These are phyloP conservation scores for Chalciporus piperatus DNA, from an alignment of 768 basidiomycete genomes.

Conservation along the genomic window DNA sequence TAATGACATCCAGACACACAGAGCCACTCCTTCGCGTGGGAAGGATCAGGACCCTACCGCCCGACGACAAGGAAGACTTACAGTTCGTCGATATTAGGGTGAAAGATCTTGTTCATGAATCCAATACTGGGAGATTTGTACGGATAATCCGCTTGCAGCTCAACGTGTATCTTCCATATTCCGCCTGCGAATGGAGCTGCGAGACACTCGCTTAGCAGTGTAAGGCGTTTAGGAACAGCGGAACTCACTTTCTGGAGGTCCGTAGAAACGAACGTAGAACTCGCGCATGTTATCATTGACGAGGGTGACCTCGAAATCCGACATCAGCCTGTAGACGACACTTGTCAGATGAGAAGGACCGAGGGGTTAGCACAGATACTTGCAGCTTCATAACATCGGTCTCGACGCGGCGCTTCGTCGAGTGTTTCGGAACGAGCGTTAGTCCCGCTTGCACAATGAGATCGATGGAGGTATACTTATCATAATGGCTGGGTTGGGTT, in stretches of 20 bases:
- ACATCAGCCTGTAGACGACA: constrained; percentile 76
- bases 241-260: constrained; percentile 86
- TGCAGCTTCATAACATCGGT: constrained; percentile 99
- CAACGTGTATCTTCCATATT: constrained; percentile 99
- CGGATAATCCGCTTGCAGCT: constrained; percentile 96
- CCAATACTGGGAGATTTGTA: constrained; percentile 99
- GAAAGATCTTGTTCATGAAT: constrained; percentile 99
- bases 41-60: constrained; percentile 5
- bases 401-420: constrained; percentile 93
- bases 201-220: constrained; percentile 4
- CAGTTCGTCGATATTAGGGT: constrained; percentile 99
- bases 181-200: constrained; percentile 96
- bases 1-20: constrained; percentile 97
- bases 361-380: constrained; percentile 20
- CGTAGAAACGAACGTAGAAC: constrained; percentile 95
- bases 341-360: constrained; percentile 9
- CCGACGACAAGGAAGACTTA: constrained; percentile 41
- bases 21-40: constrained; percentile 75
- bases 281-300: constrained; percentile 99
- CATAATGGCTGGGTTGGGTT: constrained; percentile 40
- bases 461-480: constrained; percentile 48
- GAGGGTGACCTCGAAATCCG: constrained; percentile 95
- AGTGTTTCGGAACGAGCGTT: constrained; percentile 44
- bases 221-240: constrained; percentile 1
- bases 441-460: constrained; percentile 17